phyloP scores from a whole-genome alignment of 1,284 basidiomycete species.

The Leccinum cinnamomeum region DNA sequence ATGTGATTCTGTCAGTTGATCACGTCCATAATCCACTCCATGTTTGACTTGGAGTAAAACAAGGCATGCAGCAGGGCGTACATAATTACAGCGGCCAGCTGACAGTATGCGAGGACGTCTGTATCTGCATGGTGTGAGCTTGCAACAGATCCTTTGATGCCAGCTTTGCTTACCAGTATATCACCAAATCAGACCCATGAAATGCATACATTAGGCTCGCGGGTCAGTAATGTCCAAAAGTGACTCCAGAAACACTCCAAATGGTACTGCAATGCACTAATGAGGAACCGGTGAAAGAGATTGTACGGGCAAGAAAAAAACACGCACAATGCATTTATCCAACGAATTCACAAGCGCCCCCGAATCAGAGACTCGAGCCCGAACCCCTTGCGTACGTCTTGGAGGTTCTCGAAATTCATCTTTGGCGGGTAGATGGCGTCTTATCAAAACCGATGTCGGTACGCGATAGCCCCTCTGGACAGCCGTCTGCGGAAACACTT shows the following conservation, averaged over 20 bases:
- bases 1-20: slow-evolving; percentile 73
- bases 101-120: slow-evolving; percentile 85
- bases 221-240: slow-evolving; percentile 95
- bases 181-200: slow-evolving; percentile 92
- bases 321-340: slow-evolving; percentile 81
- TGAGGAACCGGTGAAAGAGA: not conserved
- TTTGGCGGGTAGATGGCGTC: too few relatives aligned
- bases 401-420: too few relatives aligned
- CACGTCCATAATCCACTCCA: slow-evolving; percentile 84
- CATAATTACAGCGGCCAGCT: slow-evolving; percentile 68
- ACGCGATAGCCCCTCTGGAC: too few relatives aligned
- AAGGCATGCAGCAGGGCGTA: slow-evolving; percentile 82
- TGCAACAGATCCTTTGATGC: too few relatives aligned
- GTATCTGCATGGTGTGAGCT: slow-evolving; percentile 44
- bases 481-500: too few relatives aligned
- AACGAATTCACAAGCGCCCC: slow-evolving; percentile 50
- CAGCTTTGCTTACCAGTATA: slow-evolving; percentile 72
- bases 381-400: too few relatives aligned
- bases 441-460: too few relatives aligned
- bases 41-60: slow-evolving; percentile 85
- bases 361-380: too few relatives aligned
- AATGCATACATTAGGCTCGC: slow-evolving; percentile 97
- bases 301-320: not conserved
- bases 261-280: slow-evolving; percentile 57
- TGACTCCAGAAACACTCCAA: slow-evolving; percentile 85